These are phyloP conservation scores for Flaveria brownii DNA, from an alignment of 129 eudicot genomes.

Conservation along the genomic window DNA sequence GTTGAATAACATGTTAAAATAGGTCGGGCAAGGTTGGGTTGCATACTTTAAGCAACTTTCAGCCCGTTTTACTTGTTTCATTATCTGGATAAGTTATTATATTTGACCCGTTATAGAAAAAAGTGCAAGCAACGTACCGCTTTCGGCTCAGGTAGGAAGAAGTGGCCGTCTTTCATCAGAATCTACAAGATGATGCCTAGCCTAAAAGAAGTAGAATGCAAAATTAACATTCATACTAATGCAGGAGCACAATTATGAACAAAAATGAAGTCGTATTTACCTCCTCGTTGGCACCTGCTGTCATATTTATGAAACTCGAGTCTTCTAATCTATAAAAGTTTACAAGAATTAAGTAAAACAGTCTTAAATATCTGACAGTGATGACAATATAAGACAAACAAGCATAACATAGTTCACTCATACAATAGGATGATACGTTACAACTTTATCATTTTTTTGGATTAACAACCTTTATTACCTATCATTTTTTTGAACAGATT, in stretches of 20 bases:
- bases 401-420: no score
- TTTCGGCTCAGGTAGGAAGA: no score
- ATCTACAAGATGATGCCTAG: conserved; percentile 36
- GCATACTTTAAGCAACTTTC: no score
- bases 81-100: no score
- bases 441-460: conserved; percentile 60
- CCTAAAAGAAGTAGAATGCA: conserved; percentile 48
- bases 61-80: no score
- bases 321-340: conserved; percentile 7
- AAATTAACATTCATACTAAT: not conserved
- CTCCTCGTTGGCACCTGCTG: conserved; percentile 94
- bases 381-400: not conserved
- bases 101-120: no score
- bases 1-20: no score
- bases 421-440: not conserved
- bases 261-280: conserved; percentile 30
- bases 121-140: no score
- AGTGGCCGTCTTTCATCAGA: no score
- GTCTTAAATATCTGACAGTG: not conserved
- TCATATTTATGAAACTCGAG: conserved; percentile 57
- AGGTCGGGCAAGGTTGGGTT: no score
- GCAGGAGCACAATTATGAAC: not conserved
- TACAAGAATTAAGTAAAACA: not conserved
- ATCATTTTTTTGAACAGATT: conserved; percentile 47
- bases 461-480: conserved; percentile 36